Conservation (phyloP, 495 filamentous ascomycete genomes). For the Jackrogersella multiformis region DNA sequence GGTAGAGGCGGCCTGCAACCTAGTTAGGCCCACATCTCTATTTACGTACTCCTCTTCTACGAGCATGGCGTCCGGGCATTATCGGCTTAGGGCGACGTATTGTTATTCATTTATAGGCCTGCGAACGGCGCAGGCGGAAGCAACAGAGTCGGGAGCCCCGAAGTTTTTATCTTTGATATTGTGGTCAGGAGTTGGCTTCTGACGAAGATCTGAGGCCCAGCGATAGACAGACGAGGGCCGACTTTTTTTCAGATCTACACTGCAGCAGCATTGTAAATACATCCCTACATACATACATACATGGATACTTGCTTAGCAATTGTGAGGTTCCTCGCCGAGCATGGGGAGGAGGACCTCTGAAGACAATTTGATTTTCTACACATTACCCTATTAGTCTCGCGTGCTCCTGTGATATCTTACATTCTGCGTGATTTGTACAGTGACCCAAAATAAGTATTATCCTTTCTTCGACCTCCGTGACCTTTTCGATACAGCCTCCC, state of each 20-base stretch:
- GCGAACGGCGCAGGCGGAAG: slow-evolving; percentile 32
- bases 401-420: slow-evolving; percentile 17
- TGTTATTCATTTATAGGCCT: slow-evolving; percentile 19
- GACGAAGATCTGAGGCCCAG: slow-evolving; percentile 9
- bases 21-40: slow-evolving; percentile 9
- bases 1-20: slow-evolving; percentile 1
- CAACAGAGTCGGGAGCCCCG: not conserved
- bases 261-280: slow-evolving; percentile 26
- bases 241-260: slow-evolving; percentile 13
- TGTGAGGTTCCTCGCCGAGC: not conserved
- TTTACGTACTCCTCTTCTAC: slow-evolving; percentile 28
- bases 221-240: not conserved
- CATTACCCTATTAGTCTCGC: not conserved
- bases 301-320: slow-evolving; percentile 13
- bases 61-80: slow-evolving; percentile 43
- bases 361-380: slow-evolving; percentile 23
- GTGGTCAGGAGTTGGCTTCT: slow-evolving; percentile 16
- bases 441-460: slow-evolving; percentile 1
- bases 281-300: too few relatives aligned
- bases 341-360: slow-evolving; percentile 9
- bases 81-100: slow-evolving; percentile 31
- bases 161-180: slow-evolving; percentile 17
- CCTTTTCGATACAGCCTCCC: not conserved
- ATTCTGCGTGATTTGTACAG: not conserved
- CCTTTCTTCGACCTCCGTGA: slow-evolving; percentile 13